phyloP scores from a whole-genome alignment of 257 asterid species.

The Euphrasia confusa region DNA sequence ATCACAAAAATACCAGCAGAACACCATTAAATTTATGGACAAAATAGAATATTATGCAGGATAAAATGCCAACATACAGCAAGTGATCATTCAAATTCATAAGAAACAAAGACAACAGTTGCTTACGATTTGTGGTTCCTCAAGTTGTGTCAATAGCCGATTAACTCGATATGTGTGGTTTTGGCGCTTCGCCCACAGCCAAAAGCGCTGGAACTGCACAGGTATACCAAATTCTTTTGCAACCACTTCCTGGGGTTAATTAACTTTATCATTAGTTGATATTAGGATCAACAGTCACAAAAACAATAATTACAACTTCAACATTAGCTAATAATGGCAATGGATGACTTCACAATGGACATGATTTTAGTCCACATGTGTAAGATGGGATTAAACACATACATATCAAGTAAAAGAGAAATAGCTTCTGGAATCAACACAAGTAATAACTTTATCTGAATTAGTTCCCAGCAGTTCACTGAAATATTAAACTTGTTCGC shows the following conservation, averaged over 20 bases:
- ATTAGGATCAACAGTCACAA: constrained; percentile 7
- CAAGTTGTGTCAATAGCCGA: constrained; percentile 37
- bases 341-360: constrained; percentile 8
- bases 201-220: constrained; percentile 42
- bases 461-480: constrained; percentile 14
- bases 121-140: constrained; percentile 41
- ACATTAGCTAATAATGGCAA: constrained; percentile 13
- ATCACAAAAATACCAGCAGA: constrained; percentile 9
- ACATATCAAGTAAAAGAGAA: constrained; percentile 11
- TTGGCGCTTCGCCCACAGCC: constrained; percentile 49
- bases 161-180: constrained; percentile 39
- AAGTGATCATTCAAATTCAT: constrained; percentile 14
- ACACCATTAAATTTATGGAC: constrained; percentile 13
- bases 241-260: constrained; percentile 44
- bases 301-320: constrained; percentile 9
- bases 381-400: neutral
- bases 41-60: neutral
- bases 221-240: constrained; percentile 44
- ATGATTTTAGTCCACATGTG: constrained; percentile 18
- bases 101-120: constrained; percentile 13
- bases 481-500: constrained; percentile 14
- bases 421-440: constrained; percentile 14
- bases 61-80: no score
- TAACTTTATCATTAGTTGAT: constrained; percentile 28
- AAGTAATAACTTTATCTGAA: constrained; percentile 10